Base-by-base conservation (phyloP, 768 basidiomycete genomes). In the Collybiopsis luxurians region DNA sequence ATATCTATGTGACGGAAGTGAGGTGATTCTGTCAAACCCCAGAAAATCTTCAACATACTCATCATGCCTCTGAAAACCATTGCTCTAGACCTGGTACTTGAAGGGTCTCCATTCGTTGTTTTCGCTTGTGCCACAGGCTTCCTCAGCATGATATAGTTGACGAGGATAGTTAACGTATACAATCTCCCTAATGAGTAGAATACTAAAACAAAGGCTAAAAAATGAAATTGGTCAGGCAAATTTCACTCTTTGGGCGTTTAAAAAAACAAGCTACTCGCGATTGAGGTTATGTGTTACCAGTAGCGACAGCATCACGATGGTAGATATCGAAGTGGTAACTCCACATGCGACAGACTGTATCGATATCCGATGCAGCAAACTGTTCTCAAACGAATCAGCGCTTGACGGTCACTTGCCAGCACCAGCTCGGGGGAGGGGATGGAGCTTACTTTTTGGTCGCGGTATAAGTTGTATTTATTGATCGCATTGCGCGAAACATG, bases 271-370 rank as follows among this genome's bases (percentile, higher is more conserved):
- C 21, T 24, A 51, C 50, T 51, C 50, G 38, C 50, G 50, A 31
- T 51, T 21, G 6, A 51, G 50, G 13, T 51, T 36, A 27, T 38
- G 34, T 24, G 50, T 51, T 21, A 51, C 50, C 23, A 51, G 50
- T 6, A 51, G 36, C 24, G 50, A 36, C 17, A 51, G 21, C 50
- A 51, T 51, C 19, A 51, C 26, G 21, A 51, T 39, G 4, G 50
- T 51, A 26, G 34, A 38, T 17, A 27, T 26, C 12, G 50, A 51
- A 34, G 50, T 51, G 50, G 50, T 51, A 24, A 36, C 36, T 23
- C 50, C 50, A 51, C 50, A 51, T 4, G 50, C 50, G 34, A 51
- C 36, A 17, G 50, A 38, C 24, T 51, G 50, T 12, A 51, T 51
- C 36, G 50, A 38, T 23, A 51, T 39, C 5, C 50, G 50, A 27